Conservation (phyloP, 2,329 filamentous ascomycete species). For the Alternaria conjuncta region DNA sequence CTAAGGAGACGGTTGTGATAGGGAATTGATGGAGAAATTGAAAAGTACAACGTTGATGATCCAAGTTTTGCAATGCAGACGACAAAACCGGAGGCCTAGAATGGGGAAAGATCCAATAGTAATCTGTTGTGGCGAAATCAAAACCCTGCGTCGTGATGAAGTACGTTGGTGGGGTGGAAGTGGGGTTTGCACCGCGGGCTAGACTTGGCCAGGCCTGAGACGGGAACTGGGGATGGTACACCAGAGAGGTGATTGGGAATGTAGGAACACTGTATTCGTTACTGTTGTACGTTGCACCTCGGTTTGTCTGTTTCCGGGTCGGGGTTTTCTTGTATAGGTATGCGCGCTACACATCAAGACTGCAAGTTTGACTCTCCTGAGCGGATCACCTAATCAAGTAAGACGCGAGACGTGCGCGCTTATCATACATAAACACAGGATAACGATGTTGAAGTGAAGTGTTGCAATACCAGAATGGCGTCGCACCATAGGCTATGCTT, state of each 20-base stretch:
- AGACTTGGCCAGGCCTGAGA: not conserved
- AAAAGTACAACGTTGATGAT: accelerated
- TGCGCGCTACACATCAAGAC: not conserved
- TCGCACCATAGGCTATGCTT: not conserved
- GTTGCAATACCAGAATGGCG: not conserved
- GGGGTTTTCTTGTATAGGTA: not conserved
- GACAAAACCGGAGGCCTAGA: too few relatives aligned
- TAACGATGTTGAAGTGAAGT: not conserved
- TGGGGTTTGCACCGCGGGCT: not conserved
- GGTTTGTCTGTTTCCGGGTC: not conserved
- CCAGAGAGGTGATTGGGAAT: not conserved
- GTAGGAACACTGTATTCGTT: not conserved
- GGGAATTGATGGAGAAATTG: constrained; percentile 4
- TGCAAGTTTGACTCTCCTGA: not conserved
- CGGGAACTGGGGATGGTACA: not conserved
- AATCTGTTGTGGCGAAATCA: not conserved
- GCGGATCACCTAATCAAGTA: not conserved
- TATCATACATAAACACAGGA: not conserved
- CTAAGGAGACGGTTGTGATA: constrained; percentile 22
- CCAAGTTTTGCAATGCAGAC: accelerated
- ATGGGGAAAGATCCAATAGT: not conserved
- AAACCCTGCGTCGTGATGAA: not conserved
- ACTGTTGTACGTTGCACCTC: not conserved
- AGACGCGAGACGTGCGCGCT: not conserved
- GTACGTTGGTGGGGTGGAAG: constrained; percentile 5